phyloP scores from a whole-genome alignment of 1,139 yeast species.

The Kluyveromyces sp. region DNA sequence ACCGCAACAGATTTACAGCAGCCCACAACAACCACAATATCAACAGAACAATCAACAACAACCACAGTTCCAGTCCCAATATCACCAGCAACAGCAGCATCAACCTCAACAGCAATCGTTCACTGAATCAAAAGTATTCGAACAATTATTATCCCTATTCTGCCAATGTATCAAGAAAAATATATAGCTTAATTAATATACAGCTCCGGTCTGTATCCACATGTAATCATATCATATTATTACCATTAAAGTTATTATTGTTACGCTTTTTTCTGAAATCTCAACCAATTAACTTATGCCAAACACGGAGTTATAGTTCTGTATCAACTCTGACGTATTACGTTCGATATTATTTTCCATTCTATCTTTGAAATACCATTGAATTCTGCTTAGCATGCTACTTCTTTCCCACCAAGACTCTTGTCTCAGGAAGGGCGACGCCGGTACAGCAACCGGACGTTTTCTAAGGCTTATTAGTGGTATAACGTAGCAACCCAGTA shows the following conservation, averaged over 20 bases:
- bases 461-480: not conserved
- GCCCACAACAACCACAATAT: conserved; percentile 22
- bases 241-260: not conserved
- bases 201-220: too few species aligned
- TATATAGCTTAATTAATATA: not conserved
- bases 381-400: conserved; percentile 14
- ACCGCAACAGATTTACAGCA: conserved; percentile 20
- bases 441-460: not conserved
- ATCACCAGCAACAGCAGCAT: conserved; percentile 31
- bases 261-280: not conserved
- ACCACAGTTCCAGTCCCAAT: conserved; percentile 18
- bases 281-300: conserved; percentile 4
- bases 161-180: conserved; percentile 26
- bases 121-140: conserved; percentile 13
- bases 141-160: conserved; percentile 17
- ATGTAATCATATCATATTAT: too few species aligned
- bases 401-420: conserved; percentile 19
- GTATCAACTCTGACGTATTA: conserved; percentile 4
- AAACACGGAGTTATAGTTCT: conserved; percentile 10
- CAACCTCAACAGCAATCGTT: conserved; percentile 19
- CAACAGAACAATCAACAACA: conserved; percentile 26
- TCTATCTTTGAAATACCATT: conserved; percentile 15
- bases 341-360: conserved; percentile 5
- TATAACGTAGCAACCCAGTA: not conserved
- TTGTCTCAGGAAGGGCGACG: not conserved